Percentiles rank a stretch among this genome's conserved stretches.
Evolutionary conservation across 495 filamentous ascomycete species (phyloP).

Genomic region (Xanthoparmelia taractica): DNA sequence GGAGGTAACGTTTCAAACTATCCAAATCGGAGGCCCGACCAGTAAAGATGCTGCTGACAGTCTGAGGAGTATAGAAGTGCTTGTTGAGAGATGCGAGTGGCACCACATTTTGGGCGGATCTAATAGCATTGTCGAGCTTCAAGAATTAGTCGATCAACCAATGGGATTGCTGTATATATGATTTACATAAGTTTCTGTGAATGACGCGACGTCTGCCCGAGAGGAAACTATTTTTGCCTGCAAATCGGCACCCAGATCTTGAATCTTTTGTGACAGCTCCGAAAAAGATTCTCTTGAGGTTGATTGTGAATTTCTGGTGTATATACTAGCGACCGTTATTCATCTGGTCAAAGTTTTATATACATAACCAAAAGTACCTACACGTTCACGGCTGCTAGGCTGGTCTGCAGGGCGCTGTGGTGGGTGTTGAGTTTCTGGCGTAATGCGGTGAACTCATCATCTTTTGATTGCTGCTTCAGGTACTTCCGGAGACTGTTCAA

Average conservation of each 20-base stretch:
- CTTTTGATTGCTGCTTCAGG: constrained; percentile 13
- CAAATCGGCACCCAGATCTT: neutral
- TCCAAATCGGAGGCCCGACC: constrained; percentile 18
- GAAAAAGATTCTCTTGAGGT: constrained; percentile 3
- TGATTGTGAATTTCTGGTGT: constrained; percentile 6
- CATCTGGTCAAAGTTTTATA: neutral
- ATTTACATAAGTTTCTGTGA: neutral
- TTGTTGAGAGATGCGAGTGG: constrained; percentile 8
- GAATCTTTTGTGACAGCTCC: constrained; percentile 2
- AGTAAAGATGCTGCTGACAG: constrained; percentile 23
- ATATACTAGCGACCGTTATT: neutral
- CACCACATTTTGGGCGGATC: constrained; percentile 7
- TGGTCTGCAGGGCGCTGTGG: constrained; percentile 3
- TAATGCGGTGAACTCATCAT: constrained; percentile 9
- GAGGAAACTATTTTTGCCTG: neutral
- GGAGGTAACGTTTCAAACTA: constrained; percentile 11
- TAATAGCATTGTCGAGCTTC: constrained; percentile 6
- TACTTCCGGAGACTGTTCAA: constrained; percentile 6
- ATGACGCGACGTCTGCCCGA: neutral
- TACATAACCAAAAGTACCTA: neutral
- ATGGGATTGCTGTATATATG: neutral
- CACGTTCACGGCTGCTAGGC: constrained; percentile 3
- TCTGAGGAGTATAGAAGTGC: constrained; percentile 16
- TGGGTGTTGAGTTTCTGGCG: constrained; percentile 11
- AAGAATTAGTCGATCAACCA: neutral